A percentile compares a stretch with the other conserved stretches of the same genome.
phyloP scores from a whole-genome alignment of 129 eudicot species.

The Flaveria robusta region DNA sequence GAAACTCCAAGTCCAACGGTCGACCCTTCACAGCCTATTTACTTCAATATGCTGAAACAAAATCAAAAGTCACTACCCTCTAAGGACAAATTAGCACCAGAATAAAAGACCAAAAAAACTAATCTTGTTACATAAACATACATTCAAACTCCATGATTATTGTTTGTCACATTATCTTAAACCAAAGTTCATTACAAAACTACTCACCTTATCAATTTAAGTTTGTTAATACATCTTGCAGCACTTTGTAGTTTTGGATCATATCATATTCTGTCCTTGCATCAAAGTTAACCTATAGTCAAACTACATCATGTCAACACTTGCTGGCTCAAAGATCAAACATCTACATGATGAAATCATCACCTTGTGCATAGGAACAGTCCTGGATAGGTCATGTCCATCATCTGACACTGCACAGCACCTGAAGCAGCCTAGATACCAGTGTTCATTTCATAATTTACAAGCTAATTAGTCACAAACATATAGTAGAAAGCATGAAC shows the following conservation, averaged over 20 bases:
- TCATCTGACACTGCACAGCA: slow-evolving; percentile 97
- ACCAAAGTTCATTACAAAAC: neutral
- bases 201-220: slow-evolving; percentile 73
- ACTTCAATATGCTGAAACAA: slow-evolving; percentile 88
- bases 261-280: slow-evolving; percentile 91
- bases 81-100: neutral
- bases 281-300: slow-evolving; percentile 76
- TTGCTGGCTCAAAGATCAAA: neutral
- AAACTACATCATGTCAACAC: slow-evolving; percentile 27
- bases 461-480: slow-evolving; percentile 20
- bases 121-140: neutral
- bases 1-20: slow-evolving; percentile 89
- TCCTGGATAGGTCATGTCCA: slow-evolving; percentile 83
- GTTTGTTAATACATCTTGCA: slow-evolving; percentile 91
- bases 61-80: slow-evolving; percentile 3
- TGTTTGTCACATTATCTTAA: neutral
- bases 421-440: slow-evolving; percentile 83
- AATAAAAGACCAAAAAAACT: too few relatives aligned
- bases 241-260: slow-evolving; percentile 95
- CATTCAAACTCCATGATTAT: slow-evolving; percentile 4
- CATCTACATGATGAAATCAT: slow-evolving; percentile 1
- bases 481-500: neutral
- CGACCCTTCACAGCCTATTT: slow-evolving; percentile 86
- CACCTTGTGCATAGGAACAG: slow-evolving; percentile 97
- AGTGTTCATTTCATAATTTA: neutral